These are phyloP conservation scores for Pestalotiopsis fici DNA, from an alignment of 2,329 filamentous ascomycete genomes.

Conservation along the genomic window DNA sequence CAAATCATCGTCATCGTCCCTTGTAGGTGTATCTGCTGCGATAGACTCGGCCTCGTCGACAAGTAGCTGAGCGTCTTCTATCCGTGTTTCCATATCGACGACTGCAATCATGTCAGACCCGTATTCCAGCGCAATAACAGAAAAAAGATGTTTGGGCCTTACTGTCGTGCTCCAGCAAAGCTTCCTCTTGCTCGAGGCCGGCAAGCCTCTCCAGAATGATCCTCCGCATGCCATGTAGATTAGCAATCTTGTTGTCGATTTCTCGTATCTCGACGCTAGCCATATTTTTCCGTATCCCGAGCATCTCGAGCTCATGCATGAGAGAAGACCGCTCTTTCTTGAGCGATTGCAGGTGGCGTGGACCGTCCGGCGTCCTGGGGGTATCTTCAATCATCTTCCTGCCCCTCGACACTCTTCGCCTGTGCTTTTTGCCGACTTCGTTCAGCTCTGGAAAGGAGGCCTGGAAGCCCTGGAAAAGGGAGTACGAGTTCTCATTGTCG, in stretches of 20 bases:
- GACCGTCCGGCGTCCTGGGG: slow-evolving; percentile 53
- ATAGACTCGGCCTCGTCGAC: slow-evolving; percentile 60
- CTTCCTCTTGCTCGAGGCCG: slow-evolving; percentile 85
- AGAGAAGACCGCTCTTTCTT: slow-evolving; percentile 79
- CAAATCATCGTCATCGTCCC: slow-evolving; percentile 38
- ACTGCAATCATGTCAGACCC: slow-evolving; percentile 39
- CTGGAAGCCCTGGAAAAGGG: slow-evolving; percentile 94
- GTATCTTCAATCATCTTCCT: slow-evolving; percentile 75
- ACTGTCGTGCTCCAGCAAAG: slow-evolving; percentile 86
- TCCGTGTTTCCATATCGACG: slow-evolving; percentile 60
- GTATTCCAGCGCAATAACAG: slow-evolving; percentile 29
- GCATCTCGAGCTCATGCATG: slow-evolving; percentile 86
- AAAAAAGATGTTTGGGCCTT: slow-evolving; percentile 36
- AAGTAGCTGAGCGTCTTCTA: slow-evolving; percentile 63
- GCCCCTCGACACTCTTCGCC: slow-evolving; percentile 71
- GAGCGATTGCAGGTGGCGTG: slow-evolving; percentile 70
- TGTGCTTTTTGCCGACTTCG: slow-evolving; percentile 71
- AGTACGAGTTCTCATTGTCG: slow-evolving; percentile 82
- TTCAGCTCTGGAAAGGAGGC: slow-evolving; percentile 75
- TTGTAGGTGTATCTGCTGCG: slow-evolving; percentile 50
- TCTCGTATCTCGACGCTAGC: slow-evolving; percentile 93
- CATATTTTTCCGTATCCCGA: slow-evolving; percentile 95
- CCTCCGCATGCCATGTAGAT: slow-evolving; percentile 87
- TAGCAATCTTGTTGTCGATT: slow-evolving; percentile 95
- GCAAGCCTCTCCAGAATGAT: slow-evolving; percentile 89